Percentiles rank a stretch among this genome's conserved stretches.
phyloP scores from a whole-genome alignment of 2,329 filamentous ascomycete genomes.

The Neofusicoccum ribis region DNA sequence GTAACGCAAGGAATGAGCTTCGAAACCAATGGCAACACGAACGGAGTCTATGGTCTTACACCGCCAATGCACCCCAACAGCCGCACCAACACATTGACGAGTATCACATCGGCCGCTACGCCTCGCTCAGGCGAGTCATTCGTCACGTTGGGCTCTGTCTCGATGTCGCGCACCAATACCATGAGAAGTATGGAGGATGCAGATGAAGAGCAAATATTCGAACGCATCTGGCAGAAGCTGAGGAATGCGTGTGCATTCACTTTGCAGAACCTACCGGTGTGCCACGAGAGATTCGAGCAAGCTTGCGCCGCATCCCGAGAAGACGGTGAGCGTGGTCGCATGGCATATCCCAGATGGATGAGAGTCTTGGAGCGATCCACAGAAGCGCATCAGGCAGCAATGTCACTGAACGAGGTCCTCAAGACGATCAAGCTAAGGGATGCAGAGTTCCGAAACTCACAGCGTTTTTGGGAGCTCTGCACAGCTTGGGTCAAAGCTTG shows the following conservation, averaged over 20 bases:
- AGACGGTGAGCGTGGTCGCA: conserved; percentile 36
- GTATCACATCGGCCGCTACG: conserved; percentile 54
- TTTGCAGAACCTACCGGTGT: conserved; percentile 68
- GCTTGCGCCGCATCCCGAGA: conserved; percentile 24
- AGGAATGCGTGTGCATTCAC: conserved; percentile 73
- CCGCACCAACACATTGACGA: conserved; percentile 54
- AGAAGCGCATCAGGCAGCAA: conserved; percentile 69
- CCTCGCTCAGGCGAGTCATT: conserved; percentile 84
- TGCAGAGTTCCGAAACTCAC: conserved; percentile 67
- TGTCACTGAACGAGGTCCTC: conserved; percentile 70
- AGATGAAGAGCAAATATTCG: conserved; percentile 79
- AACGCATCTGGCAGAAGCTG: conserved; percentile 76
- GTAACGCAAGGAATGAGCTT: conserved; percentile 7
- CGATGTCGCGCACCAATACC: conserved; percentile 46
- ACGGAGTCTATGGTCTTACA: conserved; percentile 31
- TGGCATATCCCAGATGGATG: conserved; percentile 43
- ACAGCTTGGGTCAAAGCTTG: conserved; percentile 71
- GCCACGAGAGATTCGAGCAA: conserved; percentile 62
- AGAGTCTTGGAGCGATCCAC: conserved; percentile 71
- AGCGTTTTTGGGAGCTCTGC: conserved; percentile 68
- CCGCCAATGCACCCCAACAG: conserved; percentile 44
- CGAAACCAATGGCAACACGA: conserved; percentile 34
- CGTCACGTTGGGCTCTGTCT: conserved; percentile 52
- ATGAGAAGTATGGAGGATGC: conserved; percentile 62
- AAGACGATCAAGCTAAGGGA: conserved; percentile 83